A percentile compares a stretch with the other conserved stretches of the same genome.
Evolutionary conservation across 2,329 filamentous ascomycete genomes (phyloP).

Genomic region (Aspergillus caelatus): DNA sequence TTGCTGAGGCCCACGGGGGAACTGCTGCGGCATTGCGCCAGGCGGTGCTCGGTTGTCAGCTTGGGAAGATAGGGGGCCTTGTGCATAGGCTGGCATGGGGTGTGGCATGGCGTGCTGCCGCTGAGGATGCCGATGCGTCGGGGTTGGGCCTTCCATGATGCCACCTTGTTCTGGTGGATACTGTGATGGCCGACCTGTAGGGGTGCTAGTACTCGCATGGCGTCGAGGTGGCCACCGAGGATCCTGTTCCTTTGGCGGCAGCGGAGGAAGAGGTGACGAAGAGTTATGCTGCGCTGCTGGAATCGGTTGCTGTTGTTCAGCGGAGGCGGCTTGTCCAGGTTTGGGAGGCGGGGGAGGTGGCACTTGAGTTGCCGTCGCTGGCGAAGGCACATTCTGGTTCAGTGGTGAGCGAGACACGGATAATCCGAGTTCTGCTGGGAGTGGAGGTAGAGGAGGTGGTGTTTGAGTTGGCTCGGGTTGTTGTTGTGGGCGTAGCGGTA

Average conservation of each 20-base stretch:
- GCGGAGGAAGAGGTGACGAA: slow-evolving; percentile 40
- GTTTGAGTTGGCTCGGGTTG: slow-evolving; percentile 39
- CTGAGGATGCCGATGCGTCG: slow-evolving; percentile 16
- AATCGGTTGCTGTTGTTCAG: slow-evolving; percentile 20
- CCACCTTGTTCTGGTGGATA: slow-evolving; percentile 33
- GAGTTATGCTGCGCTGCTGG: slow-evolving; percentile 31
- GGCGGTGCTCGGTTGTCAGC: slow-evolving; percentile 16
- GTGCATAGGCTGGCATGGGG: slow-evolving; percentile 18
- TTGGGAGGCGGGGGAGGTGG: slow-evolving; percentile 45
- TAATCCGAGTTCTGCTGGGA: slow-evolving; percentile 65
- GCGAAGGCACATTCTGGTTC: slow-evolving; percentile 14
- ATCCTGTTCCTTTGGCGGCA: slow-evolving; percentile 39
- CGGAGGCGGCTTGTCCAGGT: slow-evolving; percentile 27
- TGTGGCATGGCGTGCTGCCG: slow-evolving; percentile 19
- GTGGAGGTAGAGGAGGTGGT: slow-evolving; percentile 71
- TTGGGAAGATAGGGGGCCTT: slow-evolving; percentile 21
- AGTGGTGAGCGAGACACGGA: slow-evolving; percentile 38
- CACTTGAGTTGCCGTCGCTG: slow-evolving; percentile 19
- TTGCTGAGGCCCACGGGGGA: slow-evolving; percentile 21
- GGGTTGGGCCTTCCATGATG: slow-evolving; percentile 19
- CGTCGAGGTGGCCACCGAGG: slow-evolving; percentile 20
- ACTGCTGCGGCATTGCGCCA: slow-evolving; percentile 9
- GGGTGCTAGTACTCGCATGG: slow-evolving; percentile 13
- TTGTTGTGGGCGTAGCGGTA: slow-evolving; percentile 37
- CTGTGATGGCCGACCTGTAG: slow-evolving; percentile 22